These are phyloP conservation scores for Diaporthe batatas DNA, from an alignment of 2,329 filamentous ascomycete species.

Conservation along the genomic window DNA sequence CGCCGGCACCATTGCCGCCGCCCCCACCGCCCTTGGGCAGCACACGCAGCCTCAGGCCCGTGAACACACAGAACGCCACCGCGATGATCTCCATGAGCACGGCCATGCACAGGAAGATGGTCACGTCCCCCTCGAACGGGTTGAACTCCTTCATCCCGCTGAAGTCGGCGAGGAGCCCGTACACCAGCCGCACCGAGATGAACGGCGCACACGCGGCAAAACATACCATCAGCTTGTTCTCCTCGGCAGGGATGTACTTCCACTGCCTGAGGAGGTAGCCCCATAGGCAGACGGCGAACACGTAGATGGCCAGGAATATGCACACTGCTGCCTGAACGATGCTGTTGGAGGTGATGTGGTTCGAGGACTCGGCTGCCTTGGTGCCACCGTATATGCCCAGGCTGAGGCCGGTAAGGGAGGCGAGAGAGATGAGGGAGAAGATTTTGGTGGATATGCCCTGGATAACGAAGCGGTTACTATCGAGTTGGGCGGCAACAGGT, in stretches of 20 bases:
- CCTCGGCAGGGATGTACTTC: conserved; percentile 40
- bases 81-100: conserved; percentile 50
- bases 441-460: conserved; percentile 43
- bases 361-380: conserved; percentile 31
- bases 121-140: conserved; percentile 44
- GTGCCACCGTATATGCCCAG: conserved; percentile 42
- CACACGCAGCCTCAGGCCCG: conserved; percentile 36
- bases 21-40: conserved; percentile 44
- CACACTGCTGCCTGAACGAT: conserved; percentile 36
- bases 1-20: not conserved
- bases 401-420: conserved; percentile 38
- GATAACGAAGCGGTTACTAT: conserved; percentile 43
- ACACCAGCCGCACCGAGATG: conserved; percentile 45
- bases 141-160: conserved; percentile 37
- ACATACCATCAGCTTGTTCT: conserved; percentile 49
- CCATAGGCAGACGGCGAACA: conserved; percentile 45
- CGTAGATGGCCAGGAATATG: conserved; percentile 35
- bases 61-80: conserved; percentile 45
- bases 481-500: conserved; percentile 33
- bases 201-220: conserved; percentile 48
- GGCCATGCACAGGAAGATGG: conserved; percentile 50
- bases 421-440: conserved; percentile 36
- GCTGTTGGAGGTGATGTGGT: conserved; percentile 34
- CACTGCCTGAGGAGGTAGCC: conserved; percentile 41
- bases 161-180: conserved; percentile 45